Conservation (phyloP, 2,329 filamentous ascomycete genomes). For the Talaromyces pinophilus region DNA sequence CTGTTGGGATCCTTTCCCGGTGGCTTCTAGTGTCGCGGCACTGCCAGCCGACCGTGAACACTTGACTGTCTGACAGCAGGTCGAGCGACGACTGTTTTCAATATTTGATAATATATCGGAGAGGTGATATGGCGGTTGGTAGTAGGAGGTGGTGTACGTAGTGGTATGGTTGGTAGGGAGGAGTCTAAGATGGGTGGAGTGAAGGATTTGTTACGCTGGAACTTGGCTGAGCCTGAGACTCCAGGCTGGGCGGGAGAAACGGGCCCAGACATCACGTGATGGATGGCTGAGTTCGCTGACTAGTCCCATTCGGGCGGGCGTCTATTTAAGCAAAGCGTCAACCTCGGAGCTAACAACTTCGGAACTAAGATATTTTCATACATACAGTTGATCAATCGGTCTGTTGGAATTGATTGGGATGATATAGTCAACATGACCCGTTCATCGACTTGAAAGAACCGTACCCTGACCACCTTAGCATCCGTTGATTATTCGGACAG, state of each 20-base stretch:
- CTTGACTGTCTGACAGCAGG: not conserved
- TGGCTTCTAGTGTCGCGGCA: conserved; percentile 10
- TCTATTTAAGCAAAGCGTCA: not conserved
- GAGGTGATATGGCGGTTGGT: not conserved
- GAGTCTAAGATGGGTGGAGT: conserved; percentile 3
- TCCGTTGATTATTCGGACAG: not conserved
- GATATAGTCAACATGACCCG: not conserved
- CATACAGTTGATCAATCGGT: not conserved
- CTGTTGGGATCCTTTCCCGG: conserved; percentile 9
- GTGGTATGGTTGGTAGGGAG: not conserved
- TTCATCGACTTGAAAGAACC: not conserved
- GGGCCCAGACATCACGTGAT: not conserved
- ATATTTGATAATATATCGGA: not conserved
- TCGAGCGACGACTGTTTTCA: not conserved
- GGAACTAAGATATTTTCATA: conserved; percentile 6
- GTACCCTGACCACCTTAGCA: not conserved
- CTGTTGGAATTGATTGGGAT: not conserved
- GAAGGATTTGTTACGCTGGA: conserved; percentile 3
- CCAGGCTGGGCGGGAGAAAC: not conserved
- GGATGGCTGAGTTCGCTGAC: not conserved
- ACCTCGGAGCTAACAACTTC: not conserved
- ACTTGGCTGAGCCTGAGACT: conserved; percentile 3
- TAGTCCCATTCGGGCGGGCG: not conserved
- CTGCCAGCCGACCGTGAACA: conserved; percentile 11
- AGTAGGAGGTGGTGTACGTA: not conserved